Base-by-base conservation (phyloP, 2,329 filamentous ascomycete genomes). In the Aspergillus fijiensis region DNA sequence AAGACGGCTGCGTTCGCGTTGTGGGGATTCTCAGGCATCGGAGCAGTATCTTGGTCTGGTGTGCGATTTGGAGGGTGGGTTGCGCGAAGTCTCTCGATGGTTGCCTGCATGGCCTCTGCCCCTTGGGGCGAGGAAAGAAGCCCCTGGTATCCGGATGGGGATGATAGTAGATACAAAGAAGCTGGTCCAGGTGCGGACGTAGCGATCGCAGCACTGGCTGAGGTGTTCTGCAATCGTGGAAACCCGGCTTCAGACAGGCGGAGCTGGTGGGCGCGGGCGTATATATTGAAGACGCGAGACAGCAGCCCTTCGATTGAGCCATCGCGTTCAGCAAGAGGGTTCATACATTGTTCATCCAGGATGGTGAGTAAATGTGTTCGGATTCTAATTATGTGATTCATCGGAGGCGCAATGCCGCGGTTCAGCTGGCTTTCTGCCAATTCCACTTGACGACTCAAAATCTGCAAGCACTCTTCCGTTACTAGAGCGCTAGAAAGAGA, bases 131-230 rank as follows among this genome's bases (percentile, higher is more conserved):
- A 75, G 49, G 78, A 72, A 2, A 82, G 64, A 11, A 82, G 63
- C 9, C 77, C 79, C 58, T 81, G 76, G 31, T 78, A 79, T 1
- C 80, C 80, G 42, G 69, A 67, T 11, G 79, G 78, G 5, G 77
- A 77, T 1, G 78, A 79, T 11, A 82, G 70, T 6, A 82, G 67
- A 61, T 80, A 82, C 42, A 78, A 65, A 21, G 67, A 64, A 21
- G 70, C 61, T 11, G 50, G 56, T 10, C n/a, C 25, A 7, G 51
- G 45, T 7, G 42, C 29, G 14, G 52, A 9, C 19, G 19, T 31
- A 12, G 25, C 51, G 31, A 10, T 12, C 11, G 59, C 51, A 19
- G 60, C 21, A 12, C 50, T 33, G 19, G 59, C 25, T 27, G 50
- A 42, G 29, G 50, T 49, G 42, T 56, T 10, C 25, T 62, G 58